phyloP scores from a whole-genome alignment of 495 filamentous ascomycete genomes.

The Tuber borchii region DNA sequence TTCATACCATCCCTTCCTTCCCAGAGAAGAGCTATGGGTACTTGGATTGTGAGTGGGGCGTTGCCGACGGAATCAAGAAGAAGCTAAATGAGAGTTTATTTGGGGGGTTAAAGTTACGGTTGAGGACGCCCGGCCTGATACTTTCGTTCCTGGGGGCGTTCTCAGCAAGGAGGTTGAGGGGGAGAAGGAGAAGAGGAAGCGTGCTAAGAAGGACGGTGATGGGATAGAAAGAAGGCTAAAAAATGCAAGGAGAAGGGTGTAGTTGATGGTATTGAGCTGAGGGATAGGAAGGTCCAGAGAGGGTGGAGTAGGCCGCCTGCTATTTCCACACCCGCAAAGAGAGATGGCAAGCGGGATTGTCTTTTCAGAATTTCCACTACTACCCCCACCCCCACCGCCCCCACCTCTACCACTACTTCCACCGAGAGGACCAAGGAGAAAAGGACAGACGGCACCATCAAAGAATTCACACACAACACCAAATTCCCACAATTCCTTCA shows the following conservation, averaged over 20 bases:
- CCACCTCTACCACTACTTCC: constrained; percentile 6
- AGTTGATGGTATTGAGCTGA: constrained; percentile 64
- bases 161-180: constrained; percentile 41
- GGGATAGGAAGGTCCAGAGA: constrained; percentile 71
- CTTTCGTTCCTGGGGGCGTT: constrained; percentile 9
- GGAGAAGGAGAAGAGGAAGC: constrained; percentile 43
- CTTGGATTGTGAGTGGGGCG: constrained; percentile 68
- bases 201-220: constrained; percentile 40
- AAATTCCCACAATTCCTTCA: constrained; percentile 75
- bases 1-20: constrained; percentile 73
- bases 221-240: constrained; percentile 44
- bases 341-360: too few species aligned
- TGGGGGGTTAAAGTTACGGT: constrained; percentile 74
- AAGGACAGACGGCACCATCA: constrained; percentile 62
- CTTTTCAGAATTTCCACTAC: constrained; percentile 23
- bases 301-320: constrained; percentile 70
- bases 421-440: constrained; percentile 50
- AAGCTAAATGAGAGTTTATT: constrained; percentile 86
- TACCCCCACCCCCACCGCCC: background rate
- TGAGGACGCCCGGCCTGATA: constrained; percentile 62
- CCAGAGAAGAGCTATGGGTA: constrained; percentile 87
- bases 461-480: constrained; percentile 67
- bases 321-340: constrained; percentile 44
- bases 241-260: constrained; percentile 58
- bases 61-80: constrained; percentile 81